phyloP scores from a whole-genome alignment of 73 alveolate genomes.

The Blepharisma japonicum region DNA sequence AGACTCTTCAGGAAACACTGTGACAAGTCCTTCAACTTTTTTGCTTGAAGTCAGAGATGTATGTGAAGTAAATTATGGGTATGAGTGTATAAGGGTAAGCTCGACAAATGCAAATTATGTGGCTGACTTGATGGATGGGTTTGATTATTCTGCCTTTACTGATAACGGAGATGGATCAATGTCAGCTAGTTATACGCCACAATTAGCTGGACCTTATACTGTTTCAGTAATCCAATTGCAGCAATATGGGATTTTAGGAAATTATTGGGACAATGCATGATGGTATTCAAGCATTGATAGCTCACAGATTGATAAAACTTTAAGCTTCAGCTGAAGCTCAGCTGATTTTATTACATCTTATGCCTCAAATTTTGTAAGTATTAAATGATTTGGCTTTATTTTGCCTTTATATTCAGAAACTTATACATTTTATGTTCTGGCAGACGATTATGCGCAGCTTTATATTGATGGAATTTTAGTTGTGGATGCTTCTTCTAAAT shows the following conservation, averaged over 20 bases:
- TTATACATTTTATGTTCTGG: slow-evolving; percentile 13
- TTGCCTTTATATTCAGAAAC: not conserved
- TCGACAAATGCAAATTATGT: not conserved
- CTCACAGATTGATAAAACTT: not conserved
- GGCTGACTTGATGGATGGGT: not conserved
- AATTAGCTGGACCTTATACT: slow-evolving; percentile 4
- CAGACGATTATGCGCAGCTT: slow-evolving; percentile 3
- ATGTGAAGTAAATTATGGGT: slow-evolving; percentile 4
- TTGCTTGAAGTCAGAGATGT: slow-evolving; percentile 19
- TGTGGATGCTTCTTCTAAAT: not conserved
- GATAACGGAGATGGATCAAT: not conserved
- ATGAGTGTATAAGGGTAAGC: slow-evolving; percentile 16
- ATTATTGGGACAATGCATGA: slow-evolving; percentile 15
- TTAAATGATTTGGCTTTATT: not conserved
- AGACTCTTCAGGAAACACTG: slow-evolving; percentile 25
- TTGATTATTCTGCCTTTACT: not conserved
- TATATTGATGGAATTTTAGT: slow-evolving; percentile 11
- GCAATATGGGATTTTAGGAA: not conserved
- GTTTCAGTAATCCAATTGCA: slow-evolving; percentile 17
- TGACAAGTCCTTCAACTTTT: not conserved
- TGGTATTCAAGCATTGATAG: not conserved
- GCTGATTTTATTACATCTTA: not conserved
- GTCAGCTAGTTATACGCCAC: not conserved
- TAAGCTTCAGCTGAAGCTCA: not conserved
- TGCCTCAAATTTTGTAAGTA: not conserved